Conservation (phyloP, 371 early-diverging fungal species). For the Capillidium rhysosporum region DNA sequence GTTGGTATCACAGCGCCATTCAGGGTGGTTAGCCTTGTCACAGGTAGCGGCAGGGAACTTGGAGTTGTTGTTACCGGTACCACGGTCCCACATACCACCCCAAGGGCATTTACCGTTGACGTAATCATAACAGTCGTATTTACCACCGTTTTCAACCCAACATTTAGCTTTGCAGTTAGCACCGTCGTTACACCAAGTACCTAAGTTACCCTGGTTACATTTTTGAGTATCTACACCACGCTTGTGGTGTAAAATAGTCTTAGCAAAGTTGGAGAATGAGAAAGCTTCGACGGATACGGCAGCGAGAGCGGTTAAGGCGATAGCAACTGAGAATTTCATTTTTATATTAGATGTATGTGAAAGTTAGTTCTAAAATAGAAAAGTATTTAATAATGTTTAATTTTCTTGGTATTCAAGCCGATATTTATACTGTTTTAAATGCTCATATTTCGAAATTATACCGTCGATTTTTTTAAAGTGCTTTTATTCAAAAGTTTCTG, state of each 20-base stretch:
- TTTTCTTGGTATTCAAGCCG: no score
- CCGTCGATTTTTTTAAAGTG: no score
- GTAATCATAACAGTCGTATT: background rate
- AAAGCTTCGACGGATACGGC: background rate
- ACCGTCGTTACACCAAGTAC: background rate
- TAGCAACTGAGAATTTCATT: background rate
- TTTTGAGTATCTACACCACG: background rate
- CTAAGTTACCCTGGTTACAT: no score
- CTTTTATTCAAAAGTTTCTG: no score
- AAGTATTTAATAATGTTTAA: no score
- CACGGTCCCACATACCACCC: background rate
- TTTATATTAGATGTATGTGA: background rate
- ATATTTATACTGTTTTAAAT: no score
- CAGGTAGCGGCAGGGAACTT: background rate
- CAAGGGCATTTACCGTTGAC: background rate
- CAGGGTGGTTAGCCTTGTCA: background rate
- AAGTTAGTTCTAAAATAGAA: no score
- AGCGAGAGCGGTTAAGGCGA: background rate
- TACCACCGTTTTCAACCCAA: background rate
- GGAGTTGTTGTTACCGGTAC: background rate
- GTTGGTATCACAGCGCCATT: background rate
- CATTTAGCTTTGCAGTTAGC: background rate
- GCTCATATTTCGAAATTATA: no score
- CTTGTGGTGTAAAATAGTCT: background rate
- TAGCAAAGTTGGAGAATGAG: background rate